Evolutionary conservation across 805 yeast species (phyloP), one percentile per base, ranked within the genome.

Genomic region (Nakazawaea sp.): DNA sequence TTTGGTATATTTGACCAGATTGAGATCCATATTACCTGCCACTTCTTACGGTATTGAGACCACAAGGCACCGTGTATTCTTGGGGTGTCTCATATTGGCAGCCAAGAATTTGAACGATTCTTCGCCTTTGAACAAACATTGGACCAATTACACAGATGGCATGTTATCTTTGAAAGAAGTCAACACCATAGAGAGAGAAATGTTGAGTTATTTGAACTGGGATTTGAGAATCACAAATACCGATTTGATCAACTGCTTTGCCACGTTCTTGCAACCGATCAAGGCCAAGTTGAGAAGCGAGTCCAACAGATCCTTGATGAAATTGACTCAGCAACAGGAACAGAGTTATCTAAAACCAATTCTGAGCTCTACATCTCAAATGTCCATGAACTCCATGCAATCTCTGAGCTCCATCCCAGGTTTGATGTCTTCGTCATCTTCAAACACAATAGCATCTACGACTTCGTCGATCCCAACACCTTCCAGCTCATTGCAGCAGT

Each of bases 31-130:
- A 6, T 70, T 90, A 36, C 97, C 97, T 3, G 75, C 85, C 20
- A 83, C 84, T 56, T 92, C 96, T 10, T 75, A 81, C 42, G 97
- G 97, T 13, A 87, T 89, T 71, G 87, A 77, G 42, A 83, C 97
- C 36, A 88, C 97, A 7, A 75, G 94, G 53, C 98, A 90, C 64
- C 72, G 97, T 43, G 85, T 90, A 41, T 92, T 90, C 47, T 64
- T 90, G 36, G 96, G 97, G 0, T 76, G 96, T 31, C 68, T 90
- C 40, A 86, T 90, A 30, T 62, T 92, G 33, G 84, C 95, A n/a
- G 96, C 97, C 12, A 90, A 90, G 64, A 79, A 78, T 45, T 72
- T 89, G 45, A 90, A 90, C 60, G 98, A 90, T 64, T 83, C 95
- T 3, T 81, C 94, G 16, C 98, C 98, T 30, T 72, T 90, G 56